phyloP scores from a whole-genome alignment of 192 early-diverging fungal species.

The Borealophlyctis nickersoniae region DNA sequence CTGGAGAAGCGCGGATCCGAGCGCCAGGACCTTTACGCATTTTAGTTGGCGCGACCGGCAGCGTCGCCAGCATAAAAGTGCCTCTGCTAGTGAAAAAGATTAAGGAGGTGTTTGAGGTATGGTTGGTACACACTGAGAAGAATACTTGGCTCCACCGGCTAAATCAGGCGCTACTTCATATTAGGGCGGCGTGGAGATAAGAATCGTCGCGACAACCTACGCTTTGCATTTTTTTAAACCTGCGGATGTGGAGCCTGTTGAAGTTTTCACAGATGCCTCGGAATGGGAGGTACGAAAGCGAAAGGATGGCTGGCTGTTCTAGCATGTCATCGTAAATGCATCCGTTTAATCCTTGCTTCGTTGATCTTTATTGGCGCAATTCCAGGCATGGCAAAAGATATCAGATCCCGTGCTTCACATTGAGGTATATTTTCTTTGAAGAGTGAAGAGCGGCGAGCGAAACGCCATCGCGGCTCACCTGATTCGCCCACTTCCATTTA shows the following conservation, averaged over 20 bases:
- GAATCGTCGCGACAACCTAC: constrained; percentile 73
- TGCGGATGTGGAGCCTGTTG: constrained; percentile 37
- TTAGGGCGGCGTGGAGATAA: constrained; percentile 61
- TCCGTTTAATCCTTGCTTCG: background rate
- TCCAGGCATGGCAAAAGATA: constrained; percentile 74
- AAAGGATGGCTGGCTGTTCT: background rate
- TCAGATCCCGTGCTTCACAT: constrained; percentile 94
- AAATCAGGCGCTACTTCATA: no score
- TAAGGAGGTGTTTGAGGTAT: constrained; percentile 32
- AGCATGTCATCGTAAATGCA: background rate
- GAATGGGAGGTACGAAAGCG: constrained; percentile 80
- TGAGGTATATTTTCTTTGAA: constrained; percentile 50
- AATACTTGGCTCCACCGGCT: no score
- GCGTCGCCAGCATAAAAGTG: constrained; percentile 88
- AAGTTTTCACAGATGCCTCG: constrained; percentile 74
- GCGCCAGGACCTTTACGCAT: no score
- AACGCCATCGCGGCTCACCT: constrained; percentile 6
- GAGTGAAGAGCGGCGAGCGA: no score
- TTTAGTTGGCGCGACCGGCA: constrained; percentile 82
- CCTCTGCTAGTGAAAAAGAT: constrained; percentile 64
- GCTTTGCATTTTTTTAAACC: constrained; percentile 85
- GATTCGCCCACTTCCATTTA: background rate
- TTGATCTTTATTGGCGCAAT: background rate
- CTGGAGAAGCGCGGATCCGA: no score
- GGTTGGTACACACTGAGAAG: no score